phyloP scores from a whole-genome alignment of 768 basidiomycete genomes.

The Lactarius hengduanensis region DNA sequence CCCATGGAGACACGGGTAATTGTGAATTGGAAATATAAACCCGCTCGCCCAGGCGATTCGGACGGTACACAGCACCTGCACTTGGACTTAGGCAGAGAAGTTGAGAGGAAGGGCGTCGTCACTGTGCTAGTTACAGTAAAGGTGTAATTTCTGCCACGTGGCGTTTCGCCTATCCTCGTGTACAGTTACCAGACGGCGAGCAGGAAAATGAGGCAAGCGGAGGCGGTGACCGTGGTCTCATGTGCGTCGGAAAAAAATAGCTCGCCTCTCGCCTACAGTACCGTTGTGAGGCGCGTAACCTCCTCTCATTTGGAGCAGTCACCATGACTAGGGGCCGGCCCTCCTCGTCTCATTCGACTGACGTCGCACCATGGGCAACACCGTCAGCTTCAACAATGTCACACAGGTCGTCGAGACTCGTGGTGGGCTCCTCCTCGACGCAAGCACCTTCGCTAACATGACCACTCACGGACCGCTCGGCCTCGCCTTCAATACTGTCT shows the following conservation, averaged over 20 bases:
- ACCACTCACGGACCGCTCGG: conserved; percentile 5
- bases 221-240: background rate
- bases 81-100: too few relatives aligned
- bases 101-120: too few relatives aligned
- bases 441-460: conserved; percentile 10
- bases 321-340: background rate
- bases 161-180: background rate
- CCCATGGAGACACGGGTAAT: background rate
- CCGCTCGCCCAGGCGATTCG: background rate
- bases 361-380: conserved; percentile 14
- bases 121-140: too few relatives aligned
- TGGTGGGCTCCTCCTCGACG: conserved; percentile 20
- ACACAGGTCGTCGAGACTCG: conserved; percentile 11
- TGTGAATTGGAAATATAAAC: too few relatives aligned
- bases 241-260: background rate
- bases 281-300: background rate
- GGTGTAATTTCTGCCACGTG: background rate
- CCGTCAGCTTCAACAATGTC: conserved; percentile 11
- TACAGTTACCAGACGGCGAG: background rate
- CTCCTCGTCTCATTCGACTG: background rate
- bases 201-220: background rate
- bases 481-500: conserved; percentile 17
- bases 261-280: background rate
- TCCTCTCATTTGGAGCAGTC: background rate
- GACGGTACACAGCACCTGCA: background rate